A percentile compares a stretch with the other conserved stretches of the same genome.
Conservation (phyloP, 345 rosid species). For the Lagerstroemia speciosa region DNA sequence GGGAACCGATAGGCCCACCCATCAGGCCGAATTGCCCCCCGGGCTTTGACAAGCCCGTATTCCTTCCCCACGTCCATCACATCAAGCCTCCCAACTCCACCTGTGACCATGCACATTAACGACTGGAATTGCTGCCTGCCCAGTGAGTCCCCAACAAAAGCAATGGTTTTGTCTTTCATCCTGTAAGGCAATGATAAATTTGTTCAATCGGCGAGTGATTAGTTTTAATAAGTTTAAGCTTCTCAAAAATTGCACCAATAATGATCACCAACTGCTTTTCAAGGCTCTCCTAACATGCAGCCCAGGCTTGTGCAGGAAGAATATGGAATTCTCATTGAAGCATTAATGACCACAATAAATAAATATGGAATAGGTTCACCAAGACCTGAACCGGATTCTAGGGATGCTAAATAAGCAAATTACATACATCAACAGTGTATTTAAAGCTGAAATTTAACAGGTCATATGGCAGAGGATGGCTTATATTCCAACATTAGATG, state of each 20-base stretch:
- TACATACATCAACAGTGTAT: neutral
- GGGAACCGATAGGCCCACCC: constrained; percentile 53
- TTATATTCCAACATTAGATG: neutral
- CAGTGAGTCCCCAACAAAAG: constrained; percentile 49
- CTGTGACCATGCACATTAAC: constrained; percentile 49
- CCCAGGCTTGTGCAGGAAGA: neutral
- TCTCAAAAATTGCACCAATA: neutral
- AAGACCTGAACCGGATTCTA: neutral
- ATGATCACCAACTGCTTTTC: neutral
- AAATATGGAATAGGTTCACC: neutral
- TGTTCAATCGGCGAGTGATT: neutral
- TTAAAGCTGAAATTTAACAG: neutral
- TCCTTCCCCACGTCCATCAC: constrained; percentile 38
- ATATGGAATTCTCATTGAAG: neutral
- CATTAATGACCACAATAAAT: neutral
- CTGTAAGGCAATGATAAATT: constrained; percentile 16
- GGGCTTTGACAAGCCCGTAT: constrained; percentile 32
- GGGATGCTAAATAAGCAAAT: neutral
- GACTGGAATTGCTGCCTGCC: constrained; percentile 59
- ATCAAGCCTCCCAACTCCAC: constrained; percentile 31
- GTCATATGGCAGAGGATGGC: neutral
- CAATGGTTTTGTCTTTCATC: constrained; percentile 46
- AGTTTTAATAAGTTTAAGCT: neutral
- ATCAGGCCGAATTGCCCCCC: constrained; percentile 32
- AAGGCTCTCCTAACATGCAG: neutral